Percentiles rank a stretch among this genome's conserved stretches.
phyloP scores from a whole-genome alignment of 1,284 basidiomycete species.

The Leccinum cinnamomeum region DNA sequence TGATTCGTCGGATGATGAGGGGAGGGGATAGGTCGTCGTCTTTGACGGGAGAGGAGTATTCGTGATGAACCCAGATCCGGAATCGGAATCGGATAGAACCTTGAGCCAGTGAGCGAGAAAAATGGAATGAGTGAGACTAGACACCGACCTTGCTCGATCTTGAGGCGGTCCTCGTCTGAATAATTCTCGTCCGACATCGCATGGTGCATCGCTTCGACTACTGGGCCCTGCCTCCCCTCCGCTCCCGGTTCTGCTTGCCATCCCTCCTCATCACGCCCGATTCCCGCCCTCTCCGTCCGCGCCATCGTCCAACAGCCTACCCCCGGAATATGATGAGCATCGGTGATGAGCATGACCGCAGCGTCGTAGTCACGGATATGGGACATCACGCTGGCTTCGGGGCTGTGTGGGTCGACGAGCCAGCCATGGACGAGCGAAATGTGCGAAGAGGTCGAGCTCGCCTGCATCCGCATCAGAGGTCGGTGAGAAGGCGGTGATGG shows the following conservation, averaged over 20 bases:
- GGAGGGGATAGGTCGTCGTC: no score
- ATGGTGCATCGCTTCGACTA: conserved; percentile 3
- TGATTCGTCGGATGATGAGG: no score
- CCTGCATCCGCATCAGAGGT: conserved; percentile 50
- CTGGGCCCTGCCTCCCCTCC: conserved; percentile 12
- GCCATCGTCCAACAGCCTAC: conserved; percentile 46
- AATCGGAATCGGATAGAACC: no score
- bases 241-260: not conserved
- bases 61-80: no score
- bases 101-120: no score
- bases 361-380: conserved; percentile 65
- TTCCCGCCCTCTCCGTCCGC: not conserved
- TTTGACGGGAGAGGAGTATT: no score
- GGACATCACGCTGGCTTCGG: conserved; percentile 56
- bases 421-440: conserved; percentile 88
- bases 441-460: conserved; percentile 80
- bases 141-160: conserved; percentile 65
- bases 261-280: conserved; percentile 21
- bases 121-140: not conserved
- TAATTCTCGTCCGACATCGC: conserved; percentile 5
- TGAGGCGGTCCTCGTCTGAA: conserved; percentile 52
- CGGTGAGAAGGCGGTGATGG: conserved; percentile 64
- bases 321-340: conserved; percentile 71
- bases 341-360: conserved; percentile 71
- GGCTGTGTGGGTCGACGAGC: conserved; percentile 78